Percentiles rank a stretch among this genome's conserved stretches.
These are phyloP conservation scores for Clarireedia homoeocarpa DNA, from an alignment of 2,329 filamentous ascomycete species.

Conservation along the genomic window DNA sequence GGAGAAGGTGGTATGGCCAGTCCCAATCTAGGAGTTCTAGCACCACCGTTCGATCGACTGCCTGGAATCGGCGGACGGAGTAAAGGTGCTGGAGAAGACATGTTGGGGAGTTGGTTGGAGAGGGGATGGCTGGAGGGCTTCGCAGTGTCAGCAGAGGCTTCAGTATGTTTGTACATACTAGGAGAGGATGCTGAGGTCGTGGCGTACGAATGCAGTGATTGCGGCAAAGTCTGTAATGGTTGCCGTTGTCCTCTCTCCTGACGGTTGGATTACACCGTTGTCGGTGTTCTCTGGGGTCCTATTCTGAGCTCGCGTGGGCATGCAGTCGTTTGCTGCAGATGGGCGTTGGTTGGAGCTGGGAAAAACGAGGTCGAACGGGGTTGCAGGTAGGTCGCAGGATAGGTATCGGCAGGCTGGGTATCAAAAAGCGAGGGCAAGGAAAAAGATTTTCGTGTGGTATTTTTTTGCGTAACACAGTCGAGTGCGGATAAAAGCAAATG, in stretches of 20 bases:
- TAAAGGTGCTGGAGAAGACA: slow-evolving; percentile 30
- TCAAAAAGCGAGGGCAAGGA: neutral
- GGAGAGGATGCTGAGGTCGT: neutral
- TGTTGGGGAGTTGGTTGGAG: slow-evolving; percentile 20
- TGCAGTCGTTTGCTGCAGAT: slow-evolving; percentile 19
- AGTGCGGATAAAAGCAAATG: no score
- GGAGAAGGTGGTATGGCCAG: slow-evolving; percentile 86
- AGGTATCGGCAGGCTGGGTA: neutral
- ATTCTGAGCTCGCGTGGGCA: slow-evolving; percentile 22
- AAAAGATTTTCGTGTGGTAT: neutral
- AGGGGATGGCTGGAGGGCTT: slow-evolving; percentile 18
- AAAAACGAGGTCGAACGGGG: neutral
- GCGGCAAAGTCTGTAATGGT: slow-evolving; percentile 8
- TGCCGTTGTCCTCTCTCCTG: slow-evolving; percentile 5
- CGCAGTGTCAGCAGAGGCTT: slow-evolving; percentile 16
- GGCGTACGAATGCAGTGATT: slow-evolving; percentile 15
- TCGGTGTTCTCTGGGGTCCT: slow-evolving; percentile 15
- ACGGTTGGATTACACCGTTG: slow-evolving; percentile 17
- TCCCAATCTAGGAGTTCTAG: slow-evolving; percentile 47
- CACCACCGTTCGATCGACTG: slow-evolving; percentile 22
- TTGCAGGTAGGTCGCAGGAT: neutral
- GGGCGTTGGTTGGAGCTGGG: slow-evolving; percentile 10
- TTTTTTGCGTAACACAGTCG: neutral
- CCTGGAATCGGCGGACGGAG: slow-evolving; percentile 31
- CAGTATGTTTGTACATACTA: slow-evolving; percentile 5